phyloP scores from a whole-genome alignment of 495 filamentous ascomycete genomes.

The Penicillium malachiteum region DNA sequence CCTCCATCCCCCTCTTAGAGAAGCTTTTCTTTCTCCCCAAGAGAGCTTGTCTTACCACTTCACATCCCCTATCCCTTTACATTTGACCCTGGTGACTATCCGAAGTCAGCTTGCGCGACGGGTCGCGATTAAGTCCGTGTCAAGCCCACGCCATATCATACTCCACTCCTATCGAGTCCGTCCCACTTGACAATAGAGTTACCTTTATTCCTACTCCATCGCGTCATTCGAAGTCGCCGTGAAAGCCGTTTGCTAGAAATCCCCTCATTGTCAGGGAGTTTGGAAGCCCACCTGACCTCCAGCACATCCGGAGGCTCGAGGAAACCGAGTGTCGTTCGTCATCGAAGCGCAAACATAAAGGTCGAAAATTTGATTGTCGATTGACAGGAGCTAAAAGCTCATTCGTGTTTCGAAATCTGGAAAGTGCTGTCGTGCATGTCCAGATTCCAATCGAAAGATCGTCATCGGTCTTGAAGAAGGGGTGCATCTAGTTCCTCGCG shows the following conservation, averaged over 20 bases:
- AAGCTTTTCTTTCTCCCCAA: neutral
- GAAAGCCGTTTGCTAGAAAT: neutral
- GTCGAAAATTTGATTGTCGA: neutral
- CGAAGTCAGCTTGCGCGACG: conserved; percentile 11
- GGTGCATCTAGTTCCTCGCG: conserved; percentile 2
- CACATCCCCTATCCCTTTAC: neutral
- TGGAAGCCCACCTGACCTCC: neutral
- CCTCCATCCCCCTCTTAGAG: neutral
- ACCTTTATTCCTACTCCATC: neutral
- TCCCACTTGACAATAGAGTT: neutral
- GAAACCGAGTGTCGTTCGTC: neutral
- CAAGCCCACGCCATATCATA: conserved; percentile 4
- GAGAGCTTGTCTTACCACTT: neutral
- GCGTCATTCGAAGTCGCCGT: neutral
- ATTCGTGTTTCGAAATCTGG: neutral
- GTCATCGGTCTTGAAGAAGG: conserved; percentile 5
- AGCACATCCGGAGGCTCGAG: neutral
- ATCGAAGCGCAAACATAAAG: neutral
- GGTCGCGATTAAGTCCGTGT: conserved; percentile 25
- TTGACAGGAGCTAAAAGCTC: neutral
- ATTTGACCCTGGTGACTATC: conserved; percentile 4
- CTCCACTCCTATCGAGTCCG: conserved; percentile 1
- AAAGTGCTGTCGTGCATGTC: neutral
- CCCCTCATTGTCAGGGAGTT: too few species aligned
- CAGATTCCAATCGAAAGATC: neutral